These are phyloP conservation scores for Chaetomiaceae sp. DNA, from an alignment of 2,329 filamentous ascomycete genomes.

Conservation along the genomic window DNA sequence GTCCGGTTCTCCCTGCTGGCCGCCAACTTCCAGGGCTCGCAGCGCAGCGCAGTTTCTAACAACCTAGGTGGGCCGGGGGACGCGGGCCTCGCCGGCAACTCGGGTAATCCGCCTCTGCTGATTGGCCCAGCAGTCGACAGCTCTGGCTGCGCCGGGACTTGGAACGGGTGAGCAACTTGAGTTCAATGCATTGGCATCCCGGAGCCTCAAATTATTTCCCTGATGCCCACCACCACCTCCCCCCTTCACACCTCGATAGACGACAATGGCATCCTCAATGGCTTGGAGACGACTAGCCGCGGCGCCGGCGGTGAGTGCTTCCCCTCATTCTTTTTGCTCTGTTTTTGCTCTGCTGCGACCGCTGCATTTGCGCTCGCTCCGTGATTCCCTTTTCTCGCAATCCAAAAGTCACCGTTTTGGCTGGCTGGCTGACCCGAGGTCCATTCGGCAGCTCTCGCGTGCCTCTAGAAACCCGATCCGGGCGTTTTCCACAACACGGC, in stretches of 20 bases:
- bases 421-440: slow-evolving; percentile 29
- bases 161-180: slow-evolving; percentile 18
- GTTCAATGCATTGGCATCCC: slow-evolving; percentile 8
- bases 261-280: slow-evolving; percentile 58
- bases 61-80: not conserved
- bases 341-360: not conserved
- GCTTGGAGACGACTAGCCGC: slow-evolving; percentile 58
- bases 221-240: slow-evolving; percentile 27
- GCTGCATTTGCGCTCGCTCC: not conserved
- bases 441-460: slow-evolving; percentile 54
- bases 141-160: slow-evolving; percentile 19
- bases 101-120: slow-evolving; percentile 30
- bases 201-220: slow-evolving; percentile 25
- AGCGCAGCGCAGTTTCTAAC: not conserved
- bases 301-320: slow-evolving; percentile 50
- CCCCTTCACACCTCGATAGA: slow-evolving; percentile 27
- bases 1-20: not conserved
- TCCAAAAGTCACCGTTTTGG: slow-evolving; percentile 10
- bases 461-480: slow-evolving; percentile 59
- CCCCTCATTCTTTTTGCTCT: slow-evolving; percentile 5
- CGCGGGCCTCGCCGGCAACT: slow-evolving; percentile 29
- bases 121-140: slow-evolving; percentile 25
- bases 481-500: slow-evolving; percentile 81
- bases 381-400: slow-evolving; percentile 9
- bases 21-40: too few relatives aligned